Evolutionary conservation across 176 grass and related monocot genomes (phyloP).

Genomic region (Puccinellia tenuiflora): DNA sequence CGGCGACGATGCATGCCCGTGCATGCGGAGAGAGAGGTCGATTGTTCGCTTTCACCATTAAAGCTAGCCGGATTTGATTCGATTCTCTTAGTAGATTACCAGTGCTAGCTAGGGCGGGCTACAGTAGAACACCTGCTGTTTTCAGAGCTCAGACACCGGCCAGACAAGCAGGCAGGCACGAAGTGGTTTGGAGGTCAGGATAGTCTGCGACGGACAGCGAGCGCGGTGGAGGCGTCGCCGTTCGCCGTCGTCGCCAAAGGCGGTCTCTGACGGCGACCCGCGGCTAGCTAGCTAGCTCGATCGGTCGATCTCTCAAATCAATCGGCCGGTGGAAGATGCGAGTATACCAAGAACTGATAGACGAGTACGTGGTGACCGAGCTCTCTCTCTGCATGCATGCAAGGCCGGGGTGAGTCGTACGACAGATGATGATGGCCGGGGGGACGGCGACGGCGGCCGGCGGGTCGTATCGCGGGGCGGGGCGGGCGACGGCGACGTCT

Average conservation of each 20-base stretch:
- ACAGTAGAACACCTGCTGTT: conserved; percentile 12
- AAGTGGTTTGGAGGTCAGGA: not conserved
- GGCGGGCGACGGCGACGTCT: conserved; percentile 43
- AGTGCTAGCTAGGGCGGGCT: not conserved
- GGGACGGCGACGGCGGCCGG: not conserved
- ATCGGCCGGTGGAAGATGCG: not conserved
- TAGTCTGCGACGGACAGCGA: conserved; percentile 8
- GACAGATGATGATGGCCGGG: not conserved
- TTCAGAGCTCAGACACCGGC: not conserved
- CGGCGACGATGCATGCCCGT: not conserved
- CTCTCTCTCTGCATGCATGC: not conserved
- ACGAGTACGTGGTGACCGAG: not conserved
- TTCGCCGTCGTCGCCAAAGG: not conserved
- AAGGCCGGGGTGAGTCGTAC: not conserved
- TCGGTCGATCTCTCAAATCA: not conserved
- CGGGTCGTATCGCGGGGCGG: not conserved
- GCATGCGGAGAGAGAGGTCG: not conserved
- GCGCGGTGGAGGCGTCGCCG: not conserved
- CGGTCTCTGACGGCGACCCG: conserved; percentile 13
- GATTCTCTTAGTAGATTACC: not conserved
- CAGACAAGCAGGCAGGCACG: not conserved
- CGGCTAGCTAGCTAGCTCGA: not conserved
- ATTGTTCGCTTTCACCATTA: not conserved
- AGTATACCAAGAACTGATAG: conserved; percentile 2
- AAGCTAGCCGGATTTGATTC: not conserved